Conservation (phyloP, 192 early-diverging fungal genomes). For the Entomortierella lignicola region DNA sequence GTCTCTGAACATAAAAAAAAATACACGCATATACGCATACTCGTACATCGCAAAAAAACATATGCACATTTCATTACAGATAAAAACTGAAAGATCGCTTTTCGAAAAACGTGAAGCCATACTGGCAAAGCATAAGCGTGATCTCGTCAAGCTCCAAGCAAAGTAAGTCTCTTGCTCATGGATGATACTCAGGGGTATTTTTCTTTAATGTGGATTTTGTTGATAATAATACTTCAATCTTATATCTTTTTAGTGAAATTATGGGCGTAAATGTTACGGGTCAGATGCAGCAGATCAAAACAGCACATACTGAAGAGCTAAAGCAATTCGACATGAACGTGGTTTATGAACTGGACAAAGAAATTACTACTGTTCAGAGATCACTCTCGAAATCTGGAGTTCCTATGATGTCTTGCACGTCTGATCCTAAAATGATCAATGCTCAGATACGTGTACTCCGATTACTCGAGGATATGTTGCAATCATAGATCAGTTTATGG, state of each 20-base stretch:
- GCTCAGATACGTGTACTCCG: slow-evolving; percentile 40
- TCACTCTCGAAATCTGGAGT: slow-evolving; percentile 12
- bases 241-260: slow-evolving; percentile 36
- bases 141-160: slow-evolving; percentile 40
- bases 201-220: not conserved
- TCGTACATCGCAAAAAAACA: no score
- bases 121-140: slow-evolving; percentile 18
- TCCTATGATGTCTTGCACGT: slow-evolving; percentile 18
- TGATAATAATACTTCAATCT: not conserved
- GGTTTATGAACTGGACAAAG: slow-evolving; percentile 20
- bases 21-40: no score
- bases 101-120: slow-evolving; percentile 25
- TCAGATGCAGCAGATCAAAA: slow-evolving; percentile 9
- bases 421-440: slow-evolving; percentile 19
- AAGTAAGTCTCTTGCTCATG: slow-evolving; percentile 3
- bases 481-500: not conserved
- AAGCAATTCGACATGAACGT: slow-evolving; percentile 34
- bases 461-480: slow-evolving; percentile 40
- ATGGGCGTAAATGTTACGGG: slow-evolving; percentile 26
- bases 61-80: no score
- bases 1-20: no score
- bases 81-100: slow-evolving; percentile 11
- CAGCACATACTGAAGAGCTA: slow-evolving; percentile 15
- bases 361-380: slow-evolving; percentile 17
- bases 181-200: not conserved